Conservation (phyloP, 1,139 yeast species). For the Yamadazyma songkhlaensis region DNA sequence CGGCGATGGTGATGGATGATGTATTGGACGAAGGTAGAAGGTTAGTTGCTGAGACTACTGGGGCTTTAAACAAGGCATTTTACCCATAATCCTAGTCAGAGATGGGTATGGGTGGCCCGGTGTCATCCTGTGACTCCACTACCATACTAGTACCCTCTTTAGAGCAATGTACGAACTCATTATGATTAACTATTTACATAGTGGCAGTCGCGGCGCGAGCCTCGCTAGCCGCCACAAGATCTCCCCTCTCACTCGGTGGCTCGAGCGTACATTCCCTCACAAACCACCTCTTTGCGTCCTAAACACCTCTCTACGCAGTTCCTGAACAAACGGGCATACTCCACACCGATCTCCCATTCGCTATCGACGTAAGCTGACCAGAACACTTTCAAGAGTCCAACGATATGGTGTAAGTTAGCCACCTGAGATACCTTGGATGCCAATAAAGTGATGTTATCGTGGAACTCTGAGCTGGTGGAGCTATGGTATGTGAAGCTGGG, state of each 20-base stretch:
- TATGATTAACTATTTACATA: no score
- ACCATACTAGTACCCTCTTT: no score
- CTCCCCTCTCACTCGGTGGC: no score
- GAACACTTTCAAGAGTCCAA: slow-evolving; percentile 48
- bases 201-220: no score
- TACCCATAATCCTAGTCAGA: no score
- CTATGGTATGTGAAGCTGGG: slow-evolving; percentile 6
- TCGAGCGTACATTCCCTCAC: slow-evolving; percentile 44
- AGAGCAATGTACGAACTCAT: neutral
- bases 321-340: slow-evolving; percentile 47
- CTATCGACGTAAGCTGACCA: slow-evolving; percentile 36
- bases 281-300: slow-evolving; percentile 42
- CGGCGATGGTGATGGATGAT: slow-evolving; percentile 49
- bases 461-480: slow-evolving; percentile 11
- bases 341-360: slow-evolving; percentile 56
- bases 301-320: slow-evolving; percentile 52
- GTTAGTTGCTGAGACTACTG: slow-evolving; percentile 28
- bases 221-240: no score
- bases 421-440: slow-evolving; percentile 15
- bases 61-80: slow-evolving; percentile 22
- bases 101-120: no score
- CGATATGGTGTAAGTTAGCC: slow-evolving; percentile 27
- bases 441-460: slow-evolving; percentile 13
- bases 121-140: no score
- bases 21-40: slow-evolving; percentile 38